phyloP scores from a whole-genome alignment of 768 basidiomycete genomes.

The Amanita pseudoporphyria region DNA sequence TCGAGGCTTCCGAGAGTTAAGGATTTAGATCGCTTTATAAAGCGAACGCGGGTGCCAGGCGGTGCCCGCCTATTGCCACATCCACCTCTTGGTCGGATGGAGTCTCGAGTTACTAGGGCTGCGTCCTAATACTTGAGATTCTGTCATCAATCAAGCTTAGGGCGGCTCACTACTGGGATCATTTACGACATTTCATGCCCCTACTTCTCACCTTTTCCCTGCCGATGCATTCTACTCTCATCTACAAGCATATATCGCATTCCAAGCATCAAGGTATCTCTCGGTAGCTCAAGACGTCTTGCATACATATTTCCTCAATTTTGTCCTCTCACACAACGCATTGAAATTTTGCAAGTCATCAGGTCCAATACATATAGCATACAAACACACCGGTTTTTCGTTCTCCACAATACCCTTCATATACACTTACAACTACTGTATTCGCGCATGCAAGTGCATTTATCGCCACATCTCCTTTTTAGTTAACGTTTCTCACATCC shows the following conservation, averaged over 20 bases:
- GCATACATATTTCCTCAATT: neutral
- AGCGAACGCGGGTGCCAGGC: neutral
- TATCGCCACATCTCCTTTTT: neutral
- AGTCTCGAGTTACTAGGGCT: neutral
- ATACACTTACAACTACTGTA: neutral
- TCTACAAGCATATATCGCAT: slow-evolving; percentile 1
- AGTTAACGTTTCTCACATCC: neutral
- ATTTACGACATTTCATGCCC: neutral
- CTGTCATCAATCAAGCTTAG: neutral
- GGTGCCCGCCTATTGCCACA: neutral
- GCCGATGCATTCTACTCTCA: neutral
- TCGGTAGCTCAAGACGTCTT: neutral
- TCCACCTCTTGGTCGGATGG: neutral
- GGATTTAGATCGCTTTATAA: slow-evolving; percentile 30
- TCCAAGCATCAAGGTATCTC: neutral
- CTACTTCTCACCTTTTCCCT: neutral
- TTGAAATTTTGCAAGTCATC: neutral
- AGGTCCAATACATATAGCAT: neutral
- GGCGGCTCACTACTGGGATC: neutral
- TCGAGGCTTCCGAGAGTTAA: slow-evolving; percentile 68
- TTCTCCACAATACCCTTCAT: neutral
- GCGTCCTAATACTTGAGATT: neutral
- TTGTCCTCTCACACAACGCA: neutral
- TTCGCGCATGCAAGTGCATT: neutral
- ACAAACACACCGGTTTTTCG: neutral